Percentiles rank a stretch among this genome's conserved stretches.
Evolutionary conservation across 2,329 filamentous ascomycete species (phyloP).

Genomic region (Claviceps arundinis): DNA sequence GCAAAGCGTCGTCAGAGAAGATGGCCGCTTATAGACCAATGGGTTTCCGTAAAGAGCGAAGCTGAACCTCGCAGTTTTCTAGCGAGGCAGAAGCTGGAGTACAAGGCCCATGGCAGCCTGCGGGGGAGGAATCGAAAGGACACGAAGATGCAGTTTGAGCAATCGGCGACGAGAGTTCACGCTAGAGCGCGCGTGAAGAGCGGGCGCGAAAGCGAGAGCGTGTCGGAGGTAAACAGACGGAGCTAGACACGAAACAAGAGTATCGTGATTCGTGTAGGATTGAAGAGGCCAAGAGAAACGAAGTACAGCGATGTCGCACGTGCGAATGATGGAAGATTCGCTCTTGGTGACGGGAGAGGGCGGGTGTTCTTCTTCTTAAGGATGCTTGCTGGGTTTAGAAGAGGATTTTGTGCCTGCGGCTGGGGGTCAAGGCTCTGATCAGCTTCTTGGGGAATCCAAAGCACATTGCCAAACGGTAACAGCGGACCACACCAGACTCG

Average conservation of each 20-base stretch:
- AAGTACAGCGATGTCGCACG: background rate
- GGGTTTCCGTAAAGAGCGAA: slow-evolving; percentile 2
- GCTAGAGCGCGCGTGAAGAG: background rate
- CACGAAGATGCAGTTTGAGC: background rate
- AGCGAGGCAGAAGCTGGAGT: slow-evolving; percentile 18
- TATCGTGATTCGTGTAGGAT: background rate
- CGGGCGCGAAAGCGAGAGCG: background rate
- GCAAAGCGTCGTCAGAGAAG: background rate
- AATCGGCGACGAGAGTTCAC: background rate
- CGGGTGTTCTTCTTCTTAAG: background rate
- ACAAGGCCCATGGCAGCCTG: slow-evolving; percentile 18
- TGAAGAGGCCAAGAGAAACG: background rate
- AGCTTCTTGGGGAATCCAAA: background rate
- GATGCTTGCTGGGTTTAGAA: background rate
- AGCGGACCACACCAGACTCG: background rate
- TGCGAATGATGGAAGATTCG: background rate
- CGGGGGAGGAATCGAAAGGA: background rate
- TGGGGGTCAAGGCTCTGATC: background rate
- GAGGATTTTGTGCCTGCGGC: background rate
- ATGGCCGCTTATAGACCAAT: background rate
- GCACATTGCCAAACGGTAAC: background rate
- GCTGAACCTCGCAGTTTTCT: slow-evolving; percentile 15
- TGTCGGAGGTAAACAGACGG: background rate
- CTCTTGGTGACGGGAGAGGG: background rate
- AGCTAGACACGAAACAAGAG: background rate